Evolutionary conservation across 345 rosid species (phyloP), one percentile per base, ranked within the genome.

Genomic region (Syzygium oleosum): DNA sequence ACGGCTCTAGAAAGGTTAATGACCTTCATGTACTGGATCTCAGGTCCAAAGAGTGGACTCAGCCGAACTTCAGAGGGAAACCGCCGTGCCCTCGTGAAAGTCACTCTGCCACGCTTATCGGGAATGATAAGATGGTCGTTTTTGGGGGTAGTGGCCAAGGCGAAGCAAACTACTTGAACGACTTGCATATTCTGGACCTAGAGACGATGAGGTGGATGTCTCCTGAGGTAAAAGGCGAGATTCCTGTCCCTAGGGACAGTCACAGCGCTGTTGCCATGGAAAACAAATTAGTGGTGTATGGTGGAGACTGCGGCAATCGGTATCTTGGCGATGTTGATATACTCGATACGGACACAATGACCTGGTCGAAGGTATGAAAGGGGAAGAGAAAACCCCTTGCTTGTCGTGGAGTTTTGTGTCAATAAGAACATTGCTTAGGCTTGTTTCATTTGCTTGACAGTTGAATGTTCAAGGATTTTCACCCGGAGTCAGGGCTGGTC

Each of bases 121-220:
- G 90, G 31, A 92, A 89, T 43, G 93, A 89, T 61, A 93, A 87
- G 87, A 86, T 95, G 83, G 91, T 94, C 85, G 85, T 95, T 49
- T 95, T 95, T 51, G 98, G 98, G 54, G 98, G 98, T 9, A 95
- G 97, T 49, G 98, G 98, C 56, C 96, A 95, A 91, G 96, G 98
- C 4, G 94, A 93, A 86, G 95, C 92, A n/a, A 94, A 94, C 89
- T 95, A 94, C 90, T 90, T 95, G 89, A 95, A 93, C 80, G 98
- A 95, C 90, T 88, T 94, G 91, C 94, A 94, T 77, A 86, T 94
- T 90, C 87, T 95, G 88, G 94, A 94, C 87, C 94, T 95, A 51
- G 91, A 90, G 87, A 89, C 91, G 14, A 94, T 95, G 98, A 88
- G 80, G 63, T 95, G 98, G 98, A 91, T 87, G 52, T 93, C 95